Evolutionary conservation across 306 rosid species (phyloP), one percentile per base, ranked within the genome.

Genomic region (Canavalia ensiformis): DNA sequence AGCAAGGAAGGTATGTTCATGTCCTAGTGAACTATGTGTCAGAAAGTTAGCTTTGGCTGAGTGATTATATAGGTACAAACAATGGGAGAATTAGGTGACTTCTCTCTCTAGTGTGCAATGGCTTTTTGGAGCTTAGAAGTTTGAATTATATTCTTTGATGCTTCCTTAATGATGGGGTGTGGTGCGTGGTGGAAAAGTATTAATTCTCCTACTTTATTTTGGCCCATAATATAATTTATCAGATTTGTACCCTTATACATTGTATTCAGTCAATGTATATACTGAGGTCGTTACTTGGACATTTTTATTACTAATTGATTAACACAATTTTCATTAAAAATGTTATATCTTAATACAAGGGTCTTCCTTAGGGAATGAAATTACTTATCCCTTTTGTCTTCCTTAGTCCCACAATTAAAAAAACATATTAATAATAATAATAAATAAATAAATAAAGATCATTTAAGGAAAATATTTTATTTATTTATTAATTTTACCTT

Each of bases 141-240:
- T 68, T 75, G 66, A 67, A 28, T 59, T 74, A 55, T 73, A 77
- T 79, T 75, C 84, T 84, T 79, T 49, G 87, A 88, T 85, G 82
- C 90, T 85, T 91, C 81, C 90, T 86, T 88, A 64, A 75, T 54
- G 83, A 82, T 4, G 72, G 10, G 50, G 66, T 81, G 68, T 59
- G 74, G 59, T 78, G 68, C 7, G 1, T 39, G 79, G 88, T 35
- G 76, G 89, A 76, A 80, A 87, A 82, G 87, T 72, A 82, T 77
- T 68, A 67, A 49, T 77, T 73, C 80, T 67, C 64, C 45, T 76
- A 18, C 85, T 79, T 79, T 57, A 47, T 33, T 81, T 73, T 45
- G 44, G 6, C 18, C 3, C 47, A 39, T 13, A 39, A 29, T 10
- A 45, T 34, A 13, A 25, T 55, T 67, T 35, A 47, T 49, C 50